A percentile compares a stretch with the other conserved stretches of the same genome.
phyloP scores from a whole-genome alignment of 73 alveolate genomes.

The Uronychia setigera region DNA sequence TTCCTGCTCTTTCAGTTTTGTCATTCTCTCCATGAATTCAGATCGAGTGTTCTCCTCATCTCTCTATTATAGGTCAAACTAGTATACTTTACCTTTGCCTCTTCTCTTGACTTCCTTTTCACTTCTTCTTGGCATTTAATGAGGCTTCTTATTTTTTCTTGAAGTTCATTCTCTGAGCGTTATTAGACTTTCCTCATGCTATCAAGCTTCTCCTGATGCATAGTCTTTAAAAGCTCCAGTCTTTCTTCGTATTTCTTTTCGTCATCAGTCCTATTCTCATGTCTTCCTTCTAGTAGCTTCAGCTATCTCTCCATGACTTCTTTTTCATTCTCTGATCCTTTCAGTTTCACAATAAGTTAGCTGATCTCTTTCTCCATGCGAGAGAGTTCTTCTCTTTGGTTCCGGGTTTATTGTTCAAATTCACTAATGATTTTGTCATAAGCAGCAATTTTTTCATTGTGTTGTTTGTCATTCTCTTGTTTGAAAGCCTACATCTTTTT shows the following conservation, averaged over 20 bases:
- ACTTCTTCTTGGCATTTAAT: not conserved
- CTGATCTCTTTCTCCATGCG: not conserved
- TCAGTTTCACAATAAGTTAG: not conserved
- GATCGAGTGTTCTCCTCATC: not conserved
- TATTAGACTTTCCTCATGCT: not conserved
- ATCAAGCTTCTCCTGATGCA: not conserved
- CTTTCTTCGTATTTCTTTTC: not conserved
- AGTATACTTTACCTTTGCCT: not conserved
- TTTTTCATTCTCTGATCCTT: not conserved
- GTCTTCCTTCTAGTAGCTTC: not conserved
- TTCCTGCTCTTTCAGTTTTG: not conserved
- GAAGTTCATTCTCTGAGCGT: not conserved
- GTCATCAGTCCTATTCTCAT: not conserved
- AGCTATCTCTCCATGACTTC: no score
- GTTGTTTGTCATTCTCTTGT: not conserved
- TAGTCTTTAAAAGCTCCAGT: not conserved
- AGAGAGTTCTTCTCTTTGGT: not conserved
- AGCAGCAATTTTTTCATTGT: not conserved
- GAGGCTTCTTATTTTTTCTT: not conserved
- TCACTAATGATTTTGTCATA: not conserved
- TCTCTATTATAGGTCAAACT: not conserved
- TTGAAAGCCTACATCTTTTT: not conserved
- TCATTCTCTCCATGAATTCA: not conserved
- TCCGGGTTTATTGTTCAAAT: not conserved
- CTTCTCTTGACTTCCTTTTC: not conserved